Conservation (phyloP, 1,284 basidiomycete genomes). For the Paramarasmius palmivorus region DNA sequence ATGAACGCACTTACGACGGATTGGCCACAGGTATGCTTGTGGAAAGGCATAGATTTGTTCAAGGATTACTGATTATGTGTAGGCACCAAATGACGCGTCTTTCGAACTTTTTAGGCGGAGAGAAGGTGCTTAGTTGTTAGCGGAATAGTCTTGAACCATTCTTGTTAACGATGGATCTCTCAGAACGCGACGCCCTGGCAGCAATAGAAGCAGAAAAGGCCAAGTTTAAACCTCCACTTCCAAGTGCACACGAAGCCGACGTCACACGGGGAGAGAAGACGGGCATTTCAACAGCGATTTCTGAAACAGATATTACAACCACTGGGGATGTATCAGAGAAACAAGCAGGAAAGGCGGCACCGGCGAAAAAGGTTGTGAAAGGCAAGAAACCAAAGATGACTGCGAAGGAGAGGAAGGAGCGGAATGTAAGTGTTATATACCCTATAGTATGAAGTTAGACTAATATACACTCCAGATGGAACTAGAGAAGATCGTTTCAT, state of each 20-base stretch:
- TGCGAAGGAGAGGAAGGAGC: conserved; percentile 82
- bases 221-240: conserved; percentile 6
- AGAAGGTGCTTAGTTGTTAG: conserved; percentile 45
- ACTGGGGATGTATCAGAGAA: conserved; percentile 26
- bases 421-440: conserved; percentile 49
- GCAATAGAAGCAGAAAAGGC: conserved; percentile 35
- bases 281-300: conserved; percentile 40
- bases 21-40: conserved; percentile 76
- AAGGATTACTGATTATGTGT: not conserved
- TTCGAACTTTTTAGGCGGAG: conserved; percentile 58
- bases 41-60: not conserved
- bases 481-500: conserved; percentile 75
- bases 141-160: not conserved
- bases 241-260: conserved; percentile 12
- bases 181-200: conserved; percentile 48
- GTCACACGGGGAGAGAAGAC: conserved; percentile 46
- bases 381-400: conserved; percentile 62
- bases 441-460: not conserved
- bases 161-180: conserved; percentile 1
- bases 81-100: conserved; percentile 68
- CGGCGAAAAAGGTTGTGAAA: conserved; percentile 63
- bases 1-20: conserved; percentile 94
- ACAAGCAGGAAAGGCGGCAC: conserved; percentile 23
- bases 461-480: conserved; percentile 41
- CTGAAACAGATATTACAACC: conserved; percentile 38